Evolutionary conservation across 305 asterid species (phyloP).

Genomic region (Plantago coronopus): DNA sequence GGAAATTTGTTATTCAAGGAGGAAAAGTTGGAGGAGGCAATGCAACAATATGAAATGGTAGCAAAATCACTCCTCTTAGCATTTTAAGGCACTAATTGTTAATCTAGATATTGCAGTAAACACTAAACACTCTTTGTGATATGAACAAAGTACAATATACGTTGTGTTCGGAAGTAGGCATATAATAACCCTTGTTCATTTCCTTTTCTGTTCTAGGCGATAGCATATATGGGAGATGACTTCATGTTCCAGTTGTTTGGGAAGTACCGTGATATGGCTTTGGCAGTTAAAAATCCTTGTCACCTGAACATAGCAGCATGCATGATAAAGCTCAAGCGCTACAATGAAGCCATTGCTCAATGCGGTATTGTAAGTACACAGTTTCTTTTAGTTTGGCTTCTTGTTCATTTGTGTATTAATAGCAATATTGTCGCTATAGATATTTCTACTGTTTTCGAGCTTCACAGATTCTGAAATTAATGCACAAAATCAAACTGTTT

Average conservation of each 20-base stretch:
- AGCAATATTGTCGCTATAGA: slow-evolving; percentile 1
- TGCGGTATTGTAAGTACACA: slow-evolving; percentile 76
- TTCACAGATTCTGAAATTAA: too few relatives aligned
- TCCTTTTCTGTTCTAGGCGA: slow-evolving; percentile 45
- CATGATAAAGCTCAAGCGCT: slow-evolving; percentile 81
- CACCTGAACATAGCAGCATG: slow-evolving; percentile 97
- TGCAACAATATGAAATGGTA: slow-evolving; percentile 99
- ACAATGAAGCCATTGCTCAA: slow-evolving; percentile 87
- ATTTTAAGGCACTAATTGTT: slow-evolving; percentile 3
- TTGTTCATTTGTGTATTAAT: neutral
- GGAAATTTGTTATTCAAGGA: slow-evolving; percentile 85
- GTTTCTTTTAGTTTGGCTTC: slow-evolving; percentile 14
- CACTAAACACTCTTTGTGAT: too few relatives aligned
- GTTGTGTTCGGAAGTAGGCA: too few relatives aligned
- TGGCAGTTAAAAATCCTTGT: slow-evolving; percentile 98
- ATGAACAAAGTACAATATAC: too few relatives aligned
- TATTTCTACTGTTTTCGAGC: slow-evolving; percentile 12
- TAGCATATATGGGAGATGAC: slow-evolving; percentile 97
- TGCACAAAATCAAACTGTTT: too few relatives aligned
- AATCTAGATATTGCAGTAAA: too few relatives aligned
- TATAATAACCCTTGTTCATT: too few relatives aligned
- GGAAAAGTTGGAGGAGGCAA: slow-evolving; percentile 87
- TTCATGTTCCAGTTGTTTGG: slow-evolving; percentile 99
- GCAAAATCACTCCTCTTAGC: slow-evolving; percentile 1
- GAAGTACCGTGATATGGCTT: slow-evolving; percentile 91